A percentile compares a stretch with the other conserved stretches of the same genome.
Evolutionary conservation across 2,329 filamentous ascomycete species (phyloP).

Genomic region (Atkinsonella hypoxylon): DNA sequence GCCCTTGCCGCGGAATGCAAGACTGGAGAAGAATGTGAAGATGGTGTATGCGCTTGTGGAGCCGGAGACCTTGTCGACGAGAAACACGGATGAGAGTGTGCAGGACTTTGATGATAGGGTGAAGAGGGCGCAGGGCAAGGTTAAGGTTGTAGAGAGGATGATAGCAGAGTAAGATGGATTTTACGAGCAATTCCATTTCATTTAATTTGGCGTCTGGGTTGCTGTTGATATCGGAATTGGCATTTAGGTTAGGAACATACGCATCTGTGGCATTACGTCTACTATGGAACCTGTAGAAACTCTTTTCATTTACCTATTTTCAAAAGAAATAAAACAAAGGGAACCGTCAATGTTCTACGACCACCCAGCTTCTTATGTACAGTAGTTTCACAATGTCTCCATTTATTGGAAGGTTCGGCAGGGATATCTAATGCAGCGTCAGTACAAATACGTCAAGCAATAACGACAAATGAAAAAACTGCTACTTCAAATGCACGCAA

Average conservation of each 20-base stretch:
- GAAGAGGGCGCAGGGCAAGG: slow-evolving; percentile 72
- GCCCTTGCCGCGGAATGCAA: slow-evolving; percentile 42
- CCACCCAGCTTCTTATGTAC: slow-evolving; percentile 2
- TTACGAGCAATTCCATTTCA: too few relatives aligned
- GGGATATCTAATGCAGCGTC: slow-evolving; percentile 40
- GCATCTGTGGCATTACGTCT: too few relatives aligned
- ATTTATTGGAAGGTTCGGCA: slow-evolving; percentile 48
- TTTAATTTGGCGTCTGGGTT: background rate
- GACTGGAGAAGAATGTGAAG: slow-evolving; percentile 66
- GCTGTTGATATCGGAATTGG: background rate
- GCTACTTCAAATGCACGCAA: too few relatives aligned
- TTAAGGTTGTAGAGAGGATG: slow-evolving; percentile 72
- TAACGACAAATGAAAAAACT: too few relatives aligned
- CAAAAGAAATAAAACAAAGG: background rate
- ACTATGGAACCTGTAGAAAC: too few relatives aligned
- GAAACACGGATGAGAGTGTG: slow-evolving; percentile 81
- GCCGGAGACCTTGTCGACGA: slow-evolving; percentile 60
- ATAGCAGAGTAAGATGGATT: slow-evolving; percentile 26
- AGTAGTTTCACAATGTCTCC: slow-evolving; percentile 13
- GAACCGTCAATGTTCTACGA: background rate
- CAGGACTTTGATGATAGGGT: slow-evolving; percentile 84
- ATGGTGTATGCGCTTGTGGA: slow-evolving; percentile 69
- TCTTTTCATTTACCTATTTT: background rate
- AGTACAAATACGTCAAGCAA: too few relatives aligned
- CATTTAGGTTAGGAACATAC: too few relatives aligned